A percentile compares a stretch with the other conserved stretches of the same genome.
These are phyloP conservation scores for Populus hybrid DNA, from an alignment of 441 rosid species.

Conservation along the genomic window DNA sequence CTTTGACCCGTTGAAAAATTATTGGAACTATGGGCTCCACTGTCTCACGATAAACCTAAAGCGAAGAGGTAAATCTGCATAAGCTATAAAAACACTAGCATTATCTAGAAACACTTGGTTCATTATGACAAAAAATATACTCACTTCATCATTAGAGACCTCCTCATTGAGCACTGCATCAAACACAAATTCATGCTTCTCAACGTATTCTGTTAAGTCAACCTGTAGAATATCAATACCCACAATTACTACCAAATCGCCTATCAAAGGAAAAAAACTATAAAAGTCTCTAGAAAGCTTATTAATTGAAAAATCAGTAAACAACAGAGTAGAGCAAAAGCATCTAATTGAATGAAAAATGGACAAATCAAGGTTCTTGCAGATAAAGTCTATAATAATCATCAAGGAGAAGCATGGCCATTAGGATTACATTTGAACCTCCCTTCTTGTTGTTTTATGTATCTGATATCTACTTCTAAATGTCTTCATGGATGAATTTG, in stretches of 20 bases:
- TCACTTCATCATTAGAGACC: conserved; percentile 95
- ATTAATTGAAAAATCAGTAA: neutral
- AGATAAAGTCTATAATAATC: neutral
- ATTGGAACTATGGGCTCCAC: conserved; percentile 97
- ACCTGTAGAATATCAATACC: conserved; percentile 48
- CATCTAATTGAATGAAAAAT: neutral
- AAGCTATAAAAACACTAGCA: conserved; percentile 2
- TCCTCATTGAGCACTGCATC: conserved; percentile 94
- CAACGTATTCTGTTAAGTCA: conserved; percentile 90
- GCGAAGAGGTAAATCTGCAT: conserved; percentile 13
- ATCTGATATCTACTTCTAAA: neutral
- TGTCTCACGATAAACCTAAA: conserved; percentile 85
- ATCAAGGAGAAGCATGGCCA: neutral
- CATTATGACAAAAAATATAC: conserved; percentile 11
- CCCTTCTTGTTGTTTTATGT: neutral
- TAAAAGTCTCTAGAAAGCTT: neutral
- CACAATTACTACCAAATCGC: neutral
- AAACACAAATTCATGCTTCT: conserved; percentile 93
- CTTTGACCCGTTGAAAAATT: conserved; percentile 89
- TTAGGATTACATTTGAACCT: neutral
- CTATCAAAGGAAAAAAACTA: neutral
- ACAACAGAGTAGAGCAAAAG: conserved; percentile 11
- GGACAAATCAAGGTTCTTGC: neutral
- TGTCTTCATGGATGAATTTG: neutral
- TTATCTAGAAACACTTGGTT: neutral